Percentiles rank a stretch among this genome's conserved stretches.
Conservation (phyloP, 495 filamentous ascomycete genomes). For the Aspergillus saccharolyticus region DNA sequence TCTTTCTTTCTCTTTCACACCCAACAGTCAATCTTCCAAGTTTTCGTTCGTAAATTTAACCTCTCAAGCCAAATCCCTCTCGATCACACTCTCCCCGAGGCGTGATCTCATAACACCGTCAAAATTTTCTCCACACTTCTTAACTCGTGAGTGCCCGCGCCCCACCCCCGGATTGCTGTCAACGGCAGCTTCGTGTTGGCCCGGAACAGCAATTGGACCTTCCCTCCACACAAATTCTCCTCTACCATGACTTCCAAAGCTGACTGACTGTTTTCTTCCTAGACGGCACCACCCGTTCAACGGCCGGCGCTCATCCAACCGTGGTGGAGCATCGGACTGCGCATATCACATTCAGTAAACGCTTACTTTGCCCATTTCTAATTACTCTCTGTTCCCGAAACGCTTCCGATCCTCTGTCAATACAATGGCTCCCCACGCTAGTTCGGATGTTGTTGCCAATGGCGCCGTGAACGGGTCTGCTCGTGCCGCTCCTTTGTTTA, state of each 20-base stretch:
- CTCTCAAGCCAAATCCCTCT: slow-evolving; percentile 12
- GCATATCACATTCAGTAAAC: slow-evolving; percentile 57
- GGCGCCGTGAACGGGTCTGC: slow-evolving; percentile 70
- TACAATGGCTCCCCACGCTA: slow-evolving; percentile 92
- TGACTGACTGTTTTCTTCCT: slow-evolving; percentile 1
- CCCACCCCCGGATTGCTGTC: not conserved
- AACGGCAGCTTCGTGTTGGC: not conserved
- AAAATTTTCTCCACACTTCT: slow-evolving; percentile 49
- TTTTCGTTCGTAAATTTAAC: no score
- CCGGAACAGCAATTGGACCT: slow-evolving; percentile 6
- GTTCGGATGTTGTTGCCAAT: slow-evolving; percentile 52
- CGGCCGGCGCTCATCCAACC: slow-evolving; percentile 87
- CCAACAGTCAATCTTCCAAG: slow-evolving; percentile 2
- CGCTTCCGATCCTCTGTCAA: slow-evolving; percentile 27
- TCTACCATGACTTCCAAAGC: slow-evolving; percentile 18
- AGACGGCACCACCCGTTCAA: slow-evolving; percentile 97
- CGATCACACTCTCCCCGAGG: slow-evolving; percentile 39
- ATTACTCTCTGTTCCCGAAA: slow-evolving; percentile 17
- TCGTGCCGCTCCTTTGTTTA: slow-evolving; percentile 61
- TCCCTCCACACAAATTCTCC: not conserved
- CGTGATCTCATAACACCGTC: slow-evolving; percentile 44
- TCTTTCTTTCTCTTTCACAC: slow-evolving; percentile 3
- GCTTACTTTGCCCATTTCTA: slow-evolving; percentile 16
- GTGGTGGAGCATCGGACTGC: slow-evolving; percentile 82
- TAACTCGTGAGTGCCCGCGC: slow-evolving; percentile 39